Evolutionary conservation across 1,284 basidiomycete genomes (phyloP), one percentile per base, ranked within the genome.

Genomic region (Coriolopsis trogii): DNA sequence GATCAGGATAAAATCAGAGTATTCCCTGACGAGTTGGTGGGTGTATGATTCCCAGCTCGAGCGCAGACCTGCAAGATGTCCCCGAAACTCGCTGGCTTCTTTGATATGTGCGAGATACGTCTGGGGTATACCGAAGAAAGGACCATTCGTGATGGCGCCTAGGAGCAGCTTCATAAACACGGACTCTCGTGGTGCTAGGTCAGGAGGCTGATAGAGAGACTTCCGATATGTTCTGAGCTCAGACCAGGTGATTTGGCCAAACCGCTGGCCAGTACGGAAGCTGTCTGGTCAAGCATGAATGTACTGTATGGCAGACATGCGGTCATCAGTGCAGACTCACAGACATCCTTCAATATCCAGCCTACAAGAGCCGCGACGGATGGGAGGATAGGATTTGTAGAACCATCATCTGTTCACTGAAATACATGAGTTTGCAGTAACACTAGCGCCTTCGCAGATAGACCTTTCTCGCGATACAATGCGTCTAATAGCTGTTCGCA

Each of bases 101-200:
- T 76, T 76, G 30, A 81, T 70, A 58, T 81, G 77, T 4, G 70
- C 68, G 41, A 78, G 66, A 56, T 81, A 83, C 21, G 75, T 75
- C 51, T 73, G 67, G 6, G 80, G 80, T 45, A 81, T 79, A 1
- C 78, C 77, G 60, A 83, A 82, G 56, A 78, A 81, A 1, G 77
- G 55, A 9, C 73, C 48, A 29, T 72, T 71, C 34, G 79, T 74
- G 26, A 75, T 33, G 29, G 78, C 59, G 46, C 67, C 63, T 7
- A 76, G 49, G 8, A 76, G 39, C 4, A 59, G 24, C 7, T 45
- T 53, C 2, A 60, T 55, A 18, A 53, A 37, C 1, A 28, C 9
- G 4, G 66, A 47, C 21, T 49, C 54, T 9, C 48, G 46, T 10
- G 59, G 38, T 46, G 58, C 46, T 25, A 57, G 59, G 13, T 56